Percentiles rank a stretch among this genome's conserved stretches.
Conservation (phyloP, 345 rosid species). For the Alliaria petiolata region DNA sequence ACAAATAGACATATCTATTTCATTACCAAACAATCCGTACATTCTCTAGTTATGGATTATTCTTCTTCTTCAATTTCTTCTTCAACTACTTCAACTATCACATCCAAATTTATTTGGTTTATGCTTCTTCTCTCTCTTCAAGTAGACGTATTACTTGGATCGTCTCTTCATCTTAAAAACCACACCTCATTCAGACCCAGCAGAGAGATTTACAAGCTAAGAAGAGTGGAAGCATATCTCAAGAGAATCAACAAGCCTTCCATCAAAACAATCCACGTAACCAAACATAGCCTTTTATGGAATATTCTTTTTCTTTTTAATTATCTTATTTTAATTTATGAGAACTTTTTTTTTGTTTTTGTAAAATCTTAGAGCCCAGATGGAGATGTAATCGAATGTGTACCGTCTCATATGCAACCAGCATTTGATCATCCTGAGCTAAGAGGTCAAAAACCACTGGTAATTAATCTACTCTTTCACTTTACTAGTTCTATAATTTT, state of each 20-base stretch:
- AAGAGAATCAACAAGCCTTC: conserved; percentile 80
- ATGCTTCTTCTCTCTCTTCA: conserved; percentile 46
- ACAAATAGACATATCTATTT: conserved; percentile 29
- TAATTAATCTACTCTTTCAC: conserved; percentile 19
- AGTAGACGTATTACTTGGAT: conserved; percentile 27
- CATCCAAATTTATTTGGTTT: conserved; percentile 46
- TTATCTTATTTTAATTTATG: neutral
- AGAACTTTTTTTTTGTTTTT: neutral
- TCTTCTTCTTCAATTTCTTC: conserved; percentile 31
- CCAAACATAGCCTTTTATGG: neutral
- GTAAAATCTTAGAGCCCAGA: conserved; percentile 75
- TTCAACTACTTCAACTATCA: conserved; percentile 23
- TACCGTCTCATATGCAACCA: conserved; percentile 73
- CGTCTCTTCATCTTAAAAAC: conserved; percentile 40
- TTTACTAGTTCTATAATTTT: neutral
- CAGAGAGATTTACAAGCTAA: conserved; percentile 47
- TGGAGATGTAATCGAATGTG: conserved; percentile 95
- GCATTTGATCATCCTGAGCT: conserved; percentile 93
- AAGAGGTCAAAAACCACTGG: conserved; percentile 71
- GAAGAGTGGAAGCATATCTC: conserved; percentile 51
- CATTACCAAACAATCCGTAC: conserved; percentile 32
- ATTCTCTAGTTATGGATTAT: conserved; percentile 59
- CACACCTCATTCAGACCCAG: conserved; percentile 48
- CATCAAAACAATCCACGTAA: conserved; percentile 79
- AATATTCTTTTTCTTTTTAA: neutral